Evolutionary conservation across 371 early-diverging fungal genomes (phyloP).

Genomic region (Blakeslea trispora): DNA sequence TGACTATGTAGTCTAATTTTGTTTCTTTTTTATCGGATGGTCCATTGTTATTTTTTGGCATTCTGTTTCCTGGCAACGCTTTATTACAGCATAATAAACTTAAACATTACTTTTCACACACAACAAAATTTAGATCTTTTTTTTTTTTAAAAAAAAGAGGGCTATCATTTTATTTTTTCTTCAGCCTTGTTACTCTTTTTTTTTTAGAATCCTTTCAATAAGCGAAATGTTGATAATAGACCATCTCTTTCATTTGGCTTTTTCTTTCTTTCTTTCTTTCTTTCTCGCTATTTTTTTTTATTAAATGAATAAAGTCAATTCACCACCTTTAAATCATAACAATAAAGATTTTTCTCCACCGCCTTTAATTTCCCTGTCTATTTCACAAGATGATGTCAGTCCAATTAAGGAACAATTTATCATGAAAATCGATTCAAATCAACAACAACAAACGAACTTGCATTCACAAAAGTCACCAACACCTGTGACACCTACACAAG

Average conservation of each 20-base stretch:
- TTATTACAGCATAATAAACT: no score
- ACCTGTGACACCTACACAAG: conserved; percentile 7
- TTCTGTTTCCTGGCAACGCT: no score
- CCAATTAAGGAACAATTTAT: not conserved
- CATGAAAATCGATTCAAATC: not conserved
- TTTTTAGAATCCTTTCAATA: no score
- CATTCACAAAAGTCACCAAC: conserved; percentile 5
- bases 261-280: not conserved
- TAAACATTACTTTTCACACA: no score
- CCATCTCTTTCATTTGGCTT: not conserved
- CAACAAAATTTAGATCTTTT: no score
- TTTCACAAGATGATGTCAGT: not conserved
- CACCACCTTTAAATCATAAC: not conserved
- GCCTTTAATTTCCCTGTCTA: not conserved
- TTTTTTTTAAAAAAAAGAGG: no score
- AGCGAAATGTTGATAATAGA: no score
- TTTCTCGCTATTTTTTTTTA: not conserved
- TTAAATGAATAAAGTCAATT: not conserved
- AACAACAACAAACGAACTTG: no score
- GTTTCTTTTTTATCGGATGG: no score
- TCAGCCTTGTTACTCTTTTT: not conserved
- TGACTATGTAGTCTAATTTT: no score
- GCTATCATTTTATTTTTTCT: no score
- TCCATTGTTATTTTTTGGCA: no score
- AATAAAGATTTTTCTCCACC: not conserved